Base-by-base conservation (phyloP, 225 moss, liverwort and hornwort species). In the Rhytidiadelphus loreus region DNA sequence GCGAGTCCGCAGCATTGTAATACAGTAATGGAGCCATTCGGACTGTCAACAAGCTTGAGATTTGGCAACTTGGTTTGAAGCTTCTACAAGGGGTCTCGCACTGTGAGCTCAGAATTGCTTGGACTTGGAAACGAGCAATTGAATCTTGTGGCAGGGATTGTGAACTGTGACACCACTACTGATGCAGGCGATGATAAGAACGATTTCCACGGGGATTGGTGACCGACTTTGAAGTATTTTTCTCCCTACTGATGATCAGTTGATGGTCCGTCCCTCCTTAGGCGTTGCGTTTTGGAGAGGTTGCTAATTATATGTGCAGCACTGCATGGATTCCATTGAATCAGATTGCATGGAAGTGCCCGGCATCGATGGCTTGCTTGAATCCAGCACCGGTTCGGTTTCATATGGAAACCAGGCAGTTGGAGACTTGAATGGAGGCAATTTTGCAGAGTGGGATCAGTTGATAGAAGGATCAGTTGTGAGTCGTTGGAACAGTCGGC, bases 381-480 rank as follows among this genome's bases (percentile, higher is more conserved):
- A 68, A 83, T 83, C 68, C 56, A 69, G 30, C 69, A 53, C 83
- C 53, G 56, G 56, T 28, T 65, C 69, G 83, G 69, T 83, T 56
- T 69, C 69, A 69, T 28, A 83, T 83, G 56, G 83, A 83, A 83
- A 83, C 83, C 83, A 48, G 50, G 50, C 65, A 12, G 64, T 65
- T 61, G 60, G 50, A 83, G 52, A 35, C 37, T 24, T 65, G 82
- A 83, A 50, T 83, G 63, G 64, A 83, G 82, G 65, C 65, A 87
- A 68, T 69, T 92, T 88, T 90, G 84, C 88, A 90, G 87, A 44
- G 81, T 86, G 88, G 77, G 65, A 75, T 74, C 88, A 83, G 62
- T 81, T 86, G 32, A 56, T 88, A 86, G 18, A 75, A 61, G 75
- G 60, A 85, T 75, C n/a, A 85, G 66, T 44, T 83, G 15, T 62